These are phyloP conservation scores for Trichoderma sp. DNA, from an alignment of 2,329 filamentous ascomycete species.

Conservation along the genomic window DNA sequence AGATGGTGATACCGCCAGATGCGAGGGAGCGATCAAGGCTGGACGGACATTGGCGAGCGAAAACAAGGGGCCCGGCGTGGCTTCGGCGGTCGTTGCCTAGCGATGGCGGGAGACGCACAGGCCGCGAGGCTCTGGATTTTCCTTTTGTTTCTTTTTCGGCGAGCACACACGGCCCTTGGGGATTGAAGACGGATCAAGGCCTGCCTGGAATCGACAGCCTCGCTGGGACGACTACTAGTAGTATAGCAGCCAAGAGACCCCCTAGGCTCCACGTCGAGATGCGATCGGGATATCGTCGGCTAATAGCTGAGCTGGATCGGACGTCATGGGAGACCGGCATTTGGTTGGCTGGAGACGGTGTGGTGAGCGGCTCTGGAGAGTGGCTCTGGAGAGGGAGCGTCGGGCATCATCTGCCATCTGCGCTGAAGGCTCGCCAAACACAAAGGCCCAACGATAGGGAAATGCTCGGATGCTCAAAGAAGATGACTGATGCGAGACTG, in stretches of 20 bases:
- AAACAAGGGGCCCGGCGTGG: background rate
- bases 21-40: constrained; percentile 7
- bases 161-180: constrained; percentile 9
- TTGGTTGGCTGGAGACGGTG: background rate
- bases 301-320: background rate
- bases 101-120: background rate
- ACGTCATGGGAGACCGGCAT: background rate
- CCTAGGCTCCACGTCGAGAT: constrained; percentile 2
- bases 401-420: constrained; percentile 14
- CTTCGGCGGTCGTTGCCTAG: background rate
- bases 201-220: constrained; percentile 15
- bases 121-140: background rate
- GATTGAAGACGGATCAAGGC: background rate
- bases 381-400: background rate
- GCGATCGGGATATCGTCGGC: constrained; percentile 12
- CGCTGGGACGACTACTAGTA: background rate
- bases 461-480: background rate
- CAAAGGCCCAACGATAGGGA: background rate
- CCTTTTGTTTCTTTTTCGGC: background rate
- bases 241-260: background rate
- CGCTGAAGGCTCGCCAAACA: background rate
- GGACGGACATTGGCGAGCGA: constrained; percentile 17
- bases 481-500: too few species aligned
- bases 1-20: constrained; percentile 13
- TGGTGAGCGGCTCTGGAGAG: too few species aligned